Conservation (phyloP, 306 rosid species). For the Pterocarpus santalinus region DNA sequence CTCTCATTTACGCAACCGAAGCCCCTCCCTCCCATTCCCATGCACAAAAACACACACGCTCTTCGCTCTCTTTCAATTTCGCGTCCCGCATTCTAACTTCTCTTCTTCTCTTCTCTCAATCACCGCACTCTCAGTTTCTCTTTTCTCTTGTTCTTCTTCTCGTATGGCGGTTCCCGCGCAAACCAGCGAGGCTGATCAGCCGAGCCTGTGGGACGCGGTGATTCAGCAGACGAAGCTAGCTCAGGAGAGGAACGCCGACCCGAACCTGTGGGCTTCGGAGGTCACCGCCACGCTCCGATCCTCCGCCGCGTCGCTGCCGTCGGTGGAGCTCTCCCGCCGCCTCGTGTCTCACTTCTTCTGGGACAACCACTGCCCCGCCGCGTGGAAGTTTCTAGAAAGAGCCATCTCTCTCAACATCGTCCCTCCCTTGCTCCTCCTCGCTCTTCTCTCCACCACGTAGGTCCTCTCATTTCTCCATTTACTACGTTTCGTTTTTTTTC, state of each 20-base stretch:
- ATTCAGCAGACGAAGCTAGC: conserved; percentile 71
- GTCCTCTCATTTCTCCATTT: conserved; percentile 20
- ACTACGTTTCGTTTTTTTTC: neutral
- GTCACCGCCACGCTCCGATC: conserved; percentile 56
- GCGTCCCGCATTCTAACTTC: neutral
- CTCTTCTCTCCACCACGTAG: conserved; percentile 83
- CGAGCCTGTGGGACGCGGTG: conserved; percentile 62
- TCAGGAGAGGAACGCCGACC: conserved; percentile 66
- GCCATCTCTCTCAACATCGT: conserved; percentile 64
- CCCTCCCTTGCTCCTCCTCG: conserved; percentile 80
- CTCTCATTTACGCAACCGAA: too few species aligned
- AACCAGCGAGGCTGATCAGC: conserved; percentile 26
- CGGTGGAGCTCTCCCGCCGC: conserved; percentile 77
- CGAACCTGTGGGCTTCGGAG: conserved; percentile 69
- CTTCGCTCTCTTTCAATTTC: neutral
- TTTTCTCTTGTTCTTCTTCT: neutral
- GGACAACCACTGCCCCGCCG: conserved; percentile 69
- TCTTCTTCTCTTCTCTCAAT: neutral
- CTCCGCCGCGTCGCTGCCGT: conserved; percentile 69
- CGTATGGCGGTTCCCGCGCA: conserved; percentile 41
- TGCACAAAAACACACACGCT: neutral
- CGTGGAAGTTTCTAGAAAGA: conserved; percentile 86
- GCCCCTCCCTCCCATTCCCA: neutral
- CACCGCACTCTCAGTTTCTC: neutral
- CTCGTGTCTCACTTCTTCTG: conserved; percentile 86